Base-by-base conservation (phyloP, 768 basidiomycete species). In the Mycena filopes region DNA sequence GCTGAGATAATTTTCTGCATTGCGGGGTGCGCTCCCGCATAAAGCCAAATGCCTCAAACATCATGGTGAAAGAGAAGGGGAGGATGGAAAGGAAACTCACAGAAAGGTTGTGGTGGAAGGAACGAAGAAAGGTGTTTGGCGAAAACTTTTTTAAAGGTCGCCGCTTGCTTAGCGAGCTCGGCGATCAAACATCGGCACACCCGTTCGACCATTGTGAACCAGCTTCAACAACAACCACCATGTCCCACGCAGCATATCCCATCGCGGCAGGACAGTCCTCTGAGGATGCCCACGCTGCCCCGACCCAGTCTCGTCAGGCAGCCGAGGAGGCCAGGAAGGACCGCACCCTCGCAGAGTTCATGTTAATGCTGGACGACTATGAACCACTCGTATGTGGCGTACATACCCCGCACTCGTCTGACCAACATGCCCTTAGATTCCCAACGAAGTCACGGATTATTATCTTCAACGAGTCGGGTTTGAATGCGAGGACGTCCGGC, bases 401-500 rank as follows among this genome's bases (percentile, higher is more conserved):
- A 41, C 5, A 16, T 16, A 25, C 15, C 53, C 10, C 18, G 25
- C 18, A 16, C 31, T 41, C 41, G 40, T 23, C 50, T 63, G 18
- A 29, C 50, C 59, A 46, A 40, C 31, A 36, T 55, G 12, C 26
- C 7, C 49, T 13, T 74, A 98, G 96, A 94, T 99, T 66, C 97
- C 97, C 0, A 97, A 95, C 75, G 96, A 99, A 77, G 95, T 99
- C 25, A 98, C 96, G 4, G 95, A 98, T 73, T 98, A 96, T 77
- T 99, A 98, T 79, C 87, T 99, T 13, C 96, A 99, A 76, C 87
- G 91, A 59, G 93, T 96, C 21, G 98, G 97, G 1, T 98, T 98
- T 77, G 96, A 98, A 70, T 96, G 93, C 72, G 91, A 96, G 66
- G 97, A 99, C 73, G 88, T 95, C 51, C 88, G 97, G 72, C 77